Percentiles rank a stretch among this genome's conserved stretches.
Conservation (phyloP, 208 protist genomes). For the Trypanosoma brucei region DNA sequence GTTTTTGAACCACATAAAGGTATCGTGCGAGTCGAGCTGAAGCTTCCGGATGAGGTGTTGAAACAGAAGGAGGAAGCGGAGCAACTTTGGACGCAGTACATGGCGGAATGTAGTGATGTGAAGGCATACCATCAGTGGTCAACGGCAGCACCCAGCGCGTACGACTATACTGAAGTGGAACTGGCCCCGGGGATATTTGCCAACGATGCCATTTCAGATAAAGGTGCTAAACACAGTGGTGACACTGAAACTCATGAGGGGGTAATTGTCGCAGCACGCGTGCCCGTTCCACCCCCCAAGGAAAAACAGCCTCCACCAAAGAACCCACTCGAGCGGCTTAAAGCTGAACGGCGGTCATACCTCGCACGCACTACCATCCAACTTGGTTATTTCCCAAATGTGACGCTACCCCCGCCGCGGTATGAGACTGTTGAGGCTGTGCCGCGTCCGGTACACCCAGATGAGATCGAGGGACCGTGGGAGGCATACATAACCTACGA, state of each 20-base stretch:
- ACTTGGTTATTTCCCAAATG: conserved; percentile 83
- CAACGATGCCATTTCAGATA: conserved; percentile 13
- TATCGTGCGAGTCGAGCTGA: conserved; percentile 64
- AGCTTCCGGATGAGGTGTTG: conserved; percentile 61
- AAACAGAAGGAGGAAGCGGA: conserved; percentile 71
- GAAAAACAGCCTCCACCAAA: conserved; percentile 33
- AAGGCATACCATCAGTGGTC: conserved; percentile 80
- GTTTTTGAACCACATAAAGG: conserved; percentile 82
- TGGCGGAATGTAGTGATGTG: conserved; percentile 56
- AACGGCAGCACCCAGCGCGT: conserved; percentile 33
- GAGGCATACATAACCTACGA: conserved; percentile 82
- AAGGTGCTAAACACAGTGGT: neutral
- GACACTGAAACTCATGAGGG: conserved; percentile 8
- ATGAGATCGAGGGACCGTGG: conserved; percentile 89
- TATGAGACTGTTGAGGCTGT: conserved; percentile 38
- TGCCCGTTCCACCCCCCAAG: conserved; percentile 67
- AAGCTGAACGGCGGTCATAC: conserved; percentile 47
- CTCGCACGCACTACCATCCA: conserved; percentile 71
- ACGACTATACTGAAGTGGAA: conserved; percentile 72
- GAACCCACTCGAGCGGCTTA: conserved; percentile 75
- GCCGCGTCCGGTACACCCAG: conserved; percentile 77
- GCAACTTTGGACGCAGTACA: conserved; percentile 76
- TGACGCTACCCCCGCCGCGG: conserved; percentile 41
- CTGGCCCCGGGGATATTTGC: conserved; percentile 70
- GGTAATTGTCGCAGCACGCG: conserved; percentile 41